Evolutionary conservation across 2,329 filamentous ascomycete genomes (phyloP), one percentile per base, ranked within the genome.

Genomic region (Verticillium nubilum): DNA sequence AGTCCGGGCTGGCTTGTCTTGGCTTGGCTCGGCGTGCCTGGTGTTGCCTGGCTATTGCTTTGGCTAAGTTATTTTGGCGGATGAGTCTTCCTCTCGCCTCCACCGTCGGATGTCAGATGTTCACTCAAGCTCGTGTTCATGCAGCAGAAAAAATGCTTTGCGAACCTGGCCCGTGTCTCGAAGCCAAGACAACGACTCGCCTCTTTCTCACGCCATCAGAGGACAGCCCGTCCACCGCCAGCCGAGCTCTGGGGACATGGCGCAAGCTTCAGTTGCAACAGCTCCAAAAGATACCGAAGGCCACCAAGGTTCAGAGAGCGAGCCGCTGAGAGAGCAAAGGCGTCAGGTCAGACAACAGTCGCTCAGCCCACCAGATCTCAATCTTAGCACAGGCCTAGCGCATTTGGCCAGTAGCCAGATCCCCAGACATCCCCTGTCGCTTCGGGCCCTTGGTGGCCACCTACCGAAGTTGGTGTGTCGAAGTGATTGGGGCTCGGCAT

Each of bases 401-500:
- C n/a, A n/a, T 54, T 13, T 28, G 27, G 27, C 27, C 52, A 54
- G 27, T 28, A 29, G 12, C 52, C 28, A 31, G 28, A 31, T 23
- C 52, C 52, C 42, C 42, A 50, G 42, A 50, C 42, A 23, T 50
- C 42, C 42, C 42, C 42, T 50, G 42, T 50, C 42, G n/a, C 42
- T 13, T 50, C 42, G 42, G 42, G 42, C 42, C 42, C 42, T 50
- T 23, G 42, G 42, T 50, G 42, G 42, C 42, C 42, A 15, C 52
- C 29, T 54, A 33, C 52, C 52, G 52, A 54, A 54, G 52, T 54
- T 56, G 28, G 31, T 42, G 54, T 42, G 31, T 57, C 33, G 33
- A 57, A 50, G 13, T 63, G 57, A 63, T 63, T 63, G 62, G 60
- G 31, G 28, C 26, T 28, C 42, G 42, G 42, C 42, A 50, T 50